These are phyloP conservation scores for Ganoderma sinense DNA, from an alignment of 1,284 basidiomycete genomes.

Conservation along the genomic window DNA sequence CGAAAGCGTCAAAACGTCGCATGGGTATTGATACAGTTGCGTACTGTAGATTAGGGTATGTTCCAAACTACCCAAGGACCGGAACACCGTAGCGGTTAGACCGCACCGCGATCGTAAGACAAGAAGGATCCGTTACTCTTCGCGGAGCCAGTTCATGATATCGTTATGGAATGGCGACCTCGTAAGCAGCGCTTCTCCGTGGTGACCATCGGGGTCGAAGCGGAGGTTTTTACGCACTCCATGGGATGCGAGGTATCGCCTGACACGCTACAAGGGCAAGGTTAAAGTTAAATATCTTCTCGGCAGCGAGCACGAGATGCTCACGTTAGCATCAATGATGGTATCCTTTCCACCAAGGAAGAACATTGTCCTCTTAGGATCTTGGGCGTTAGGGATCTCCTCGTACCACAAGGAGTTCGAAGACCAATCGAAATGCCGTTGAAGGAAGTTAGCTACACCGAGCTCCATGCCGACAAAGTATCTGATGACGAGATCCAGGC, in stretches of 20 bases:
- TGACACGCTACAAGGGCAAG: conserved; percentile 62
- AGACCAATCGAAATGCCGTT: conserved; percentile 86
- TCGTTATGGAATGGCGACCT: conserved; percentile 61
- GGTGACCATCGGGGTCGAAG: conserved; percentile 72
- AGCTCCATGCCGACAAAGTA: conserved; percentile 90
- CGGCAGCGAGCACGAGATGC: conserved; percentile 25
- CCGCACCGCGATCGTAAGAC: neutral
- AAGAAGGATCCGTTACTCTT: conserved; percentile 21
- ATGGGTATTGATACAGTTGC: conserved; percentile 21
- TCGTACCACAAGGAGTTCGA: conserved; percentile 91
- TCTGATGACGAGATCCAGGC: conserved; percentile 80
- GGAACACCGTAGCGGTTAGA: neutral
- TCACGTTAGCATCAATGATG: conserved; percentile 77
- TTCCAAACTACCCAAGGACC: neutral
- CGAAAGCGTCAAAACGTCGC: neutral
- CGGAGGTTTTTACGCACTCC: conserved; percentile 76
- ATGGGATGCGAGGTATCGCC: conserved; percentile 77
- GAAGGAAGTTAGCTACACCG: conserved; percentile 86
- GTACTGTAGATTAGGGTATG: conserved; percentile 10
- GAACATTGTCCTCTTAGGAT: conserved; percentile 68
- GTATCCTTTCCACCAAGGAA: conserved; percentile 84
- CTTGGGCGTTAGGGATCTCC: conserved; percentile 81
- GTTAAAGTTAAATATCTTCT: neutral
- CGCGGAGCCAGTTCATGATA: conserved; percentile 73
- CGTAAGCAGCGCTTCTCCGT: conserved; percentile 75